A percentile compares a stretch with the other conserved stretches of the same genome.
Conservation (phyloP, 192 early-diverging fungal species). For the Phlyctochytrium planicorne region DNA sequence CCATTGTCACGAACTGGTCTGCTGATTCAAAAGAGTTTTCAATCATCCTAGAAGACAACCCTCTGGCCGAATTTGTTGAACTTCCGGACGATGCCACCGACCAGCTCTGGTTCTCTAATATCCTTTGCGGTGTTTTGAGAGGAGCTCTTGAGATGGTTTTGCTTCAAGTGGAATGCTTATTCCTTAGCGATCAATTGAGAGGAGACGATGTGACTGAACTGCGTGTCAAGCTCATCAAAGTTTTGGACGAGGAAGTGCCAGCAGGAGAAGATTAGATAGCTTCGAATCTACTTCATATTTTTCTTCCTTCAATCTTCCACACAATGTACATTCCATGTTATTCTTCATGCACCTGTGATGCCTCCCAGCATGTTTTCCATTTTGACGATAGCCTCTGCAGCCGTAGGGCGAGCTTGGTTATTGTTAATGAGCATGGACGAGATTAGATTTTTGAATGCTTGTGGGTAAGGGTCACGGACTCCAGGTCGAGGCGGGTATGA, state of each 20-base stretch:
- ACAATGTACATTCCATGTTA: neutral
- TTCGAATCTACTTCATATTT: neutral
- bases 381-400: constrained; percentile 3
- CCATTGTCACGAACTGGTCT: constrained; percentile 78
- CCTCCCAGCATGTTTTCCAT: constrained; percentile 14
- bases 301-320: neutral
- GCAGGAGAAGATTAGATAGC: constrained; percentile 57
- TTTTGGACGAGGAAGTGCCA: constrained; percentile 95
- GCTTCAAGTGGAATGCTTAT: constrained; percentile 85
- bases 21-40: constrained; percentile 87
- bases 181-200: constrained; percentile 78
- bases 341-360: neutral
- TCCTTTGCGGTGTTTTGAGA: constrained; percentile 89
- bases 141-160: constrained; percentile 95
- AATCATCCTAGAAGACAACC: constrained; percentile 93
- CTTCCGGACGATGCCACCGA: constrained; percentile 74
- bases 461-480: constrained; percentile 13
- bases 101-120: constrained; percentile 95
- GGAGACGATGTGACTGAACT: constrained; percentile 93
- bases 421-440: constrained; percentile 21
- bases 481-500: constrained; percentile 28
- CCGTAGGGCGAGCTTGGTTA: constrained; percentile 3
- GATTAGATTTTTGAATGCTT: constrained; percentile 19
- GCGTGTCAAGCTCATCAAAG: constrained; percentile 81
- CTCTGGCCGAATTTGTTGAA: constrained; percentile 96